Percentiles rank a stretch among this genome's conserved stretches.
phyloP scores from a whole-genome alignment of 2,329 filamentous ascomycete species.

The Fusarium phyllophilum region DNA sequence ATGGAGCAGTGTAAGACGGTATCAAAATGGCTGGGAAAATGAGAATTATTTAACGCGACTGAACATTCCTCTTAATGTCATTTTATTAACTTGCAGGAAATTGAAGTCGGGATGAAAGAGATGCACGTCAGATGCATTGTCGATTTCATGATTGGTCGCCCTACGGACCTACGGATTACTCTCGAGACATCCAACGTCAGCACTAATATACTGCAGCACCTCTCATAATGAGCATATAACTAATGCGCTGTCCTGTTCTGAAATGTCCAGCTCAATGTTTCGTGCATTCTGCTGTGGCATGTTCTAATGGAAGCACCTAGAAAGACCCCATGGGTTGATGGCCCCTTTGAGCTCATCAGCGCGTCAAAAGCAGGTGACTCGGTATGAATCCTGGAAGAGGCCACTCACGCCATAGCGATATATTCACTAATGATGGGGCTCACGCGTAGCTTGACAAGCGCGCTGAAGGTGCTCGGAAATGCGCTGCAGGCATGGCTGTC shows the following conservation, averaged over 20 bases:
- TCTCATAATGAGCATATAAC: background rate
- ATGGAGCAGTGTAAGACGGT: accelerated
- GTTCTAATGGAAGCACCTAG: slow-evolving; percentile 19
- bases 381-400: slow-evolving; percentile 11
- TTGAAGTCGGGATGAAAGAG: too few species aligned
- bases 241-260: accelerated
- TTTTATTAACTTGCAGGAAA: background rate
- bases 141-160: background rate
- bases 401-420: accelerated
- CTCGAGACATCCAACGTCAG: slow-evolving; percentile 8
- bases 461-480: slow-evolving; percentile 30
- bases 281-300: accelerated
- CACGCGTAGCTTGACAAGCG: slow-evolving; percentile 24
- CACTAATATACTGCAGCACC: background rate
- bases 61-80: accelerated
- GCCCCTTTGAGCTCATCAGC: slow-evolving; percentile 48
- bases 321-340: slow-evolving; percentile 47
- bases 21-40: accelerated
- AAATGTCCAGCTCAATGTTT: accelerated
- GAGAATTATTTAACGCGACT: accelerated
- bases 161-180: background rate
- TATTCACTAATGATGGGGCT: accelerated
- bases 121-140: background rate
- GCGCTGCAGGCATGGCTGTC: slow-evolving; percentile 48
- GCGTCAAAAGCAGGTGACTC: slow-evolving; percentile 36